phyloP scores from a whole-genome alignment of 2,329 filamentous ascomycete genomes.

The Cladophialophora chaetospira region DNA sequence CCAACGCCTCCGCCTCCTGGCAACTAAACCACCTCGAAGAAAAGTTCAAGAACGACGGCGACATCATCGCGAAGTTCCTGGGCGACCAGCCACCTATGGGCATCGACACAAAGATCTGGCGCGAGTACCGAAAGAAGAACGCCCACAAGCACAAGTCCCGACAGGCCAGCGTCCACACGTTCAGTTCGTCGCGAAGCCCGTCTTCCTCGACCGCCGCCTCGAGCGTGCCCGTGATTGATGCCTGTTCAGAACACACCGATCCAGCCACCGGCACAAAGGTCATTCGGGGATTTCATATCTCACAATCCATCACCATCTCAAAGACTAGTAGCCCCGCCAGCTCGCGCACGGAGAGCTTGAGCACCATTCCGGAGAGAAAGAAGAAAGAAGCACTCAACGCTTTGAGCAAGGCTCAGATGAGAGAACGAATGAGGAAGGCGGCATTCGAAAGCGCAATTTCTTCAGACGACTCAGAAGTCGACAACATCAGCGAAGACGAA shows the following conservation, averaged over 20 bases:
- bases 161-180: too few species aligned
- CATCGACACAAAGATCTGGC: conserved; percentile 24
- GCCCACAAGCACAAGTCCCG: too few species aligned
- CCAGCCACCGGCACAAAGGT: conserved; percentile 30
- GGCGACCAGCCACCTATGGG: conserved; percentile 24
- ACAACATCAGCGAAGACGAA: conserved; percentile 22
- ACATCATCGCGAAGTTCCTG: conserved; percentile 20
- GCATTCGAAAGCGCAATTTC: conserved; percentile 25
- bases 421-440: conserved; percentile 13
- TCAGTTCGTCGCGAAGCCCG: conserved; percentile 21
- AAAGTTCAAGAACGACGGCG: conserved; percentile 18
- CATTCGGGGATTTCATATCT: conserved; percentile 27
- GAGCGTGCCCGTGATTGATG: background rate
- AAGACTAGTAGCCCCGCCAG: conserved; percentile 25
- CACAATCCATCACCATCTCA: conserved; percentile 23
- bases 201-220: background rate
- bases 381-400: background rate
- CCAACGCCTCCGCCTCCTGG: conserved; percentile 28
- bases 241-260: conserved; percentile 18
- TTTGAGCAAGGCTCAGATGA: conserved; percentile 20
- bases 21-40: conserved; percentile 25
- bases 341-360: conserved; percentile 22
- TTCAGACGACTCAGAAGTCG: conserved; percentile 28
- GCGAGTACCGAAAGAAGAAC: conserved; percentile 17
- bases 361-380: conserved; percentile 2